These are phyloP conservation scores for Histomonas meleagridis DNA, from an alignment of 208 protist species.

Conservation along the genomic window DNA sequence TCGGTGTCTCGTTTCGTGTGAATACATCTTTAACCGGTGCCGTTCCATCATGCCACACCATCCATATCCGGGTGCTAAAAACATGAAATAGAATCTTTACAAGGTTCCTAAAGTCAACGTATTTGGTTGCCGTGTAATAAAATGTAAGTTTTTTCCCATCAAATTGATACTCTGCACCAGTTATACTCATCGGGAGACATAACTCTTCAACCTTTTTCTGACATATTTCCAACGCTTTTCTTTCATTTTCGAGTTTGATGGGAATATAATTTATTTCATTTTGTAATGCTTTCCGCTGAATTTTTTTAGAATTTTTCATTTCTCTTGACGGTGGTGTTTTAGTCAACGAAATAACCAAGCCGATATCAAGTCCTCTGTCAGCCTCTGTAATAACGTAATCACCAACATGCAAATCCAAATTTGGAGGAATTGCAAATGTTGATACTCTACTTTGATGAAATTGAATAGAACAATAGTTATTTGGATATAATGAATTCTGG, in stretches of 20 bases:
- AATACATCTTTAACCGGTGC: conserved; percentile 10
- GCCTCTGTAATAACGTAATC: conserved; percentile 1
- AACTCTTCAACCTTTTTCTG: not conserved
- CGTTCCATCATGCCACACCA: conserved; percentile 22
- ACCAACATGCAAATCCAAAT: not conserved
- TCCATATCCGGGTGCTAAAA: conserved; percentile 21
- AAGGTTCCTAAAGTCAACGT: conserved; percentile 25
- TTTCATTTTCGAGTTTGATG: not conserved
- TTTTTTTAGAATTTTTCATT: not conserved
- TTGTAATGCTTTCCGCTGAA: not conserved
- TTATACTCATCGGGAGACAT: not conserved
- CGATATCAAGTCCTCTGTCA: conserved; percentile 9
- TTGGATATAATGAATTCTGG: not conserved
- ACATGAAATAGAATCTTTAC: not conserved
- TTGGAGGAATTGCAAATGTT: not conserved
- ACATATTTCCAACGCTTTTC: not conserved
- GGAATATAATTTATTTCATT: not conserved
- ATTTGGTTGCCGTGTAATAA: not conserved
- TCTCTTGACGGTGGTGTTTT: not conserved
- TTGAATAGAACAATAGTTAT: not conserved
- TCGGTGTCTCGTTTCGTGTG: too few species aligned
- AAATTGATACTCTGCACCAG: not conserved
- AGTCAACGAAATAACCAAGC: not conserved
- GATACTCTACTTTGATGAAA: conserved; percentile 31
- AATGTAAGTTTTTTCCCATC: conserved; percentile 26